A percentile compares a stretch with the other conserved stretches of the same genome.
phyloP scores from a whole-genome alignment of 2,329 filamentous ascomycete genomes.

The Alternaria incomplexa region DNA sequence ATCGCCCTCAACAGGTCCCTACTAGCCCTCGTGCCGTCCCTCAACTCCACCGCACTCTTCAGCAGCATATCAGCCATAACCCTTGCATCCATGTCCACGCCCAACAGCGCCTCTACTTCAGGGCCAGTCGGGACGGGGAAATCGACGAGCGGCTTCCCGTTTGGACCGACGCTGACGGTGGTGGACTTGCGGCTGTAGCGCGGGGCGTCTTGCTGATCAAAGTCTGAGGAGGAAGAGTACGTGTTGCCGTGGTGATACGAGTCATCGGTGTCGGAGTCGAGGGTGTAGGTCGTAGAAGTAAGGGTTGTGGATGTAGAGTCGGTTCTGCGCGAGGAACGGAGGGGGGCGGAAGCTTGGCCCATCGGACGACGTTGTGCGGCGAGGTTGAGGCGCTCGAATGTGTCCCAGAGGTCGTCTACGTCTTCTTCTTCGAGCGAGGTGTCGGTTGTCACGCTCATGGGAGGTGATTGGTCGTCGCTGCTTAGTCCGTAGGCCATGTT shows the following conservation, averaged over 20 bases:
- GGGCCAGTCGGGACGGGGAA: constrained; percentile 43
- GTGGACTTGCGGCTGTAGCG: constrained; percentile 22
- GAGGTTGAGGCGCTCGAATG: constrained; percentile 31
- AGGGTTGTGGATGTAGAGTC: constrained; percentile 25
- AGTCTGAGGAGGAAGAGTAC: constrained; percentile 26
- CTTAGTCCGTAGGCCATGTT: constrained; percentile 37
- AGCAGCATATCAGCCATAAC: constrained; percentile 36
- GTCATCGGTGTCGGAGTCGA: constrained; percentile 16
- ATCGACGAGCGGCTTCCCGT: constrained; percentile 42
- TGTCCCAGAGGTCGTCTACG: constrained; percentile 45
- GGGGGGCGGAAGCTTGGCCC: constrained; percentile 13
- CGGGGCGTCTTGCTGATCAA: constrained; percentile 16
- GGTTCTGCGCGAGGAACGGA: constrained; percentile 20
- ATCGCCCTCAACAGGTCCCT: constrained; percentile 42
- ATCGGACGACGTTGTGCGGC: constrained; percentile 17
- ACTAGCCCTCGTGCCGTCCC: constrained; percentile 37
- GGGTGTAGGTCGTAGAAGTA: not conserved
- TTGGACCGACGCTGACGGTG: constrained; percentile 35
- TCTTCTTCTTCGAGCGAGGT: constrained; percentile 44
- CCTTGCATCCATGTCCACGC: constrained; percentile 21
- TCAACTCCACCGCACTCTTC: constrained; percentile 38
- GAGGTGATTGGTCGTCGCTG: constrained; percentile 40
- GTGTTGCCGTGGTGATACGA: constrained; percentile 19
- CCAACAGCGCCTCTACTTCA: constrained; percentile 34
- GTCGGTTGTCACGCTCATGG: constrained; percentile 40